Conservation (phyloP, 2,329 filamentous ascomycete genomes). For the Parascedosporium putredinis region DNA sequence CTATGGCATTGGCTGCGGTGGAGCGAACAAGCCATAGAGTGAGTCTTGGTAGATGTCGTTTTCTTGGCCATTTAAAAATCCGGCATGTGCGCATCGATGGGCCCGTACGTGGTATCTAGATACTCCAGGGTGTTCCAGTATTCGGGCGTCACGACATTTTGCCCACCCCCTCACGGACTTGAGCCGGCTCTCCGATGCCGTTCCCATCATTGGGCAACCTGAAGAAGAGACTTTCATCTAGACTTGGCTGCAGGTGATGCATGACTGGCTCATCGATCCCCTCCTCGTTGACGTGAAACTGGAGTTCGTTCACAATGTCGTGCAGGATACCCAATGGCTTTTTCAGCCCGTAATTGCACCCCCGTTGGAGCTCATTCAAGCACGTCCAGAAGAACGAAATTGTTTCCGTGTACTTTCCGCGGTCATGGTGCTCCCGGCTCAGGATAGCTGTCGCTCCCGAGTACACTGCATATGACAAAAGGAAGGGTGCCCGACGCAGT, state of each 20-base stretch:
- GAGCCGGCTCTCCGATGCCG: constrained; percentile 9
- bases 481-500: constrained; percentile 27
- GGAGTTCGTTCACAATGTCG: constrained; percentile 22
- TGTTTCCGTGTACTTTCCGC: constrained; percentile 20
- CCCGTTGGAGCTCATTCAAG: constrained; percentile 23
- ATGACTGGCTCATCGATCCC: background rate
- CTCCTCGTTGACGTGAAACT: constrained; percentile 19
- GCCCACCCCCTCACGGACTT: background rate
- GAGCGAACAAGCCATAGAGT: constrained; percentile 20
- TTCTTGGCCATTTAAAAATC: constrained; percentile 21
- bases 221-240: constrained; percentile 21
- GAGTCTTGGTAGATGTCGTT: constrained; percentile 21
- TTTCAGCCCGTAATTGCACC: constrained; percentile 26
- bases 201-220: constrained; percentile 17
- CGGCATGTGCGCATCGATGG: background rate
- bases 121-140: background rate
- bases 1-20: constrained; percentile 17
- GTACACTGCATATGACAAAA: constrained; percentile 31
- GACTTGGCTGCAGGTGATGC: constrained; percentile 15
- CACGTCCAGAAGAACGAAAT: constrained; percentile 27
- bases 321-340: constrained; percentile 23
- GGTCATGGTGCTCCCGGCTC: constrained; percentile 19
- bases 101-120: background rate
- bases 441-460: constrained; percentile 22
- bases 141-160: background rate